Evolutionary conservation across 768 basidiomycete species (phyloP).

Genomic region (Mycena alexandri): DNA sequence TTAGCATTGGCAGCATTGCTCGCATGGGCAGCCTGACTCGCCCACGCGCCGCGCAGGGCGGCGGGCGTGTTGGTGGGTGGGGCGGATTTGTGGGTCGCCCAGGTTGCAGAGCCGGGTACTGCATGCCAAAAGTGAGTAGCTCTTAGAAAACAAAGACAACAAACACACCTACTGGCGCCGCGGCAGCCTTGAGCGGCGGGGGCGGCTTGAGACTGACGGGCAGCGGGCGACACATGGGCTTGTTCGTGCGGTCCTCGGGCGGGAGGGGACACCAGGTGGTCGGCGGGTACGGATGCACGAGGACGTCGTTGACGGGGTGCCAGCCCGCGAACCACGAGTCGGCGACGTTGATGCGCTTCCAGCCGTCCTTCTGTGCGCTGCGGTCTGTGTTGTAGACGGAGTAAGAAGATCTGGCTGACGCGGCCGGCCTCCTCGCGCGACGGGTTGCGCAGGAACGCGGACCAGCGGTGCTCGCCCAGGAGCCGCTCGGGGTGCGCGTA

Average conservation of each 20-base stretch:
- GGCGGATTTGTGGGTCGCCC: slow-evolving; percentile 45
- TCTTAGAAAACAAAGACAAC: no score
- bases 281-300: slow-evolving; percentile 55
- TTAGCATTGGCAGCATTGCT: slow-evolving; percentile 1
- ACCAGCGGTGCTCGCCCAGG: slow-evolving; percentile 67
- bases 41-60: slow-evolving; percentile 40
- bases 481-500: slow-evolving; percentile 52
- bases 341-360: slow-evolving; percentile 62
- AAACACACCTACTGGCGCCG: slow-evolving; percentile 44
- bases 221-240: slow-evolving; percentile 58
- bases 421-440: slow-evolving; percentile 50
- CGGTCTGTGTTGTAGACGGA: slow-evolving; percentile 56
- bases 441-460: slow-evolving; percentile 57
- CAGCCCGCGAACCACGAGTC: slow-evolving; percentile 58
- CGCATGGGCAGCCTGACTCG: background rate
- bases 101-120: slow-evolving; percentile 54
- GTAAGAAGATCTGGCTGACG: slow-evolving; percentile 58
- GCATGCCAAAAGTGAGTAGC: no score
- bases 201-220: slow-evolving; percentile 51
- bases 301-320: slow-evolving; percentile 46
- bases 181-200: slow-evolving; percentile 40
- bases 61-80: slow-evolving; percentile 29
- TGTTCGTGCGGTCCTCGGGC: slow-evolving; percentile 58
- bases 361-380: slow-evolving; percentile 62
- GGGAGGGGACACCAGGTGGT: slow-evolving; percentile 57